Evolutionary conservation across 164 flowering plant genomes (phyloP).

Genomic region (Warburgia ugandensis): DNA sequence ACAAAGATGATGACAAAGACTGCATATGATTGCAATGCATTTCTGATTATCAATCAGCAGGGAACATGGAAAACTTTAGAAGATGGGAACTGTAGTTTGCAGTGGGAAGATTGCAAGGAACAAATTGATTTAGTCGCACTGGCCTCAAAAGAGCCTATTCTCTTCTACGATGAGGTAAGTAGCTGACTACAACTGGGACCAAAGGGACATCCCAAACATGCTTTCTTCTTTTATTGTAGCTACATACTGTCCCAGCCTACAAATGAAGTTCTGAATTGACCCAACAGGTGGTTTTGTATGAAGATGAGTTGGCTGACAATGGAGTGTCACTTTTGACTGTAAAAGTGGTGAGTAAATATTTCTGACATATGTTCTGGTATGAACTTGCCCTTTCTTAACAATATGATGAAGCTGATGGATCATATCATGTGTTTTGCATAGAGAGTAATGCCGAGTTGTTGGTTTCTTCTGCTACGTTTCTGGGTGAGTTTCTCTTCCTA

Average conservation of each 20-base stretch:
- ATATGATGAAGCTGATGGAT: neutral
- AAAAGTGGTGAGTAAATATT: constrained; percentile 65
- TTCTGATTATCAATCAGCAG: constrained; percentile 20
- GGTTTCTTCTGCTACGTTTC: constrained; percentile 95
- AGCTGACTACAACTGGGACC: constrained; percentile 2
- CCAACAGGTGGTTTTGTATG: constrained; percentile 79
- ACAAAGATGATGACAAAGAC: neutral
- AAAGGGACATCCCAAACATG: neutral
- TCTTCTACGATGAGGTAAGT: constrained; percentile 90
- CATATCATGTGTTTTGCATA: constrained; percentile 16
- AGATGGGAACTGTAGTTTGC: constrained; percentile 25
- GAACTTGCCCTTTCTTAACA: neutral
- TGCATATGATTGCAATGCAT: neutral
- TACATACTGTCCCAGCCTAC: constrained; percentile 1
- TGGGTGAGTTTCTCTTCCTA: constrained; percentile 76
- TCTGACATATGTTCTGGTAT: neutral
- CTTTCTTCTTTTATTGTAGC: constrained; percentile 1
- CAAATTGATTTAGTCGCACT: constrained; percentile 67
- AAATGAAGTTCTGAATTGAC: constrained; percentile 7
- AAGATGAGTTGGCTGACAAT: constrained; percentile 93
- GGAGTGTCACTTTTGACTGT: constrained; percentile 91
- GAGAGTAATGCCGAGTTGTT: constrained; percentile 97
- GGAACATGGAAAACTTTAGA: constrained; percentile 17
- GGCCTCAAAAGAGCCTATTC: constrained; percentile 87
- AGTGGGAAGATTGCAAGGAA: constrained; percentile 75